A percentile compares a stretch with the other conserved stretches of the same genome.
Conservation (phyloP, 2,329 filamentous ascomycete genomes). For the Colletotrichum eleusines region DNA sequence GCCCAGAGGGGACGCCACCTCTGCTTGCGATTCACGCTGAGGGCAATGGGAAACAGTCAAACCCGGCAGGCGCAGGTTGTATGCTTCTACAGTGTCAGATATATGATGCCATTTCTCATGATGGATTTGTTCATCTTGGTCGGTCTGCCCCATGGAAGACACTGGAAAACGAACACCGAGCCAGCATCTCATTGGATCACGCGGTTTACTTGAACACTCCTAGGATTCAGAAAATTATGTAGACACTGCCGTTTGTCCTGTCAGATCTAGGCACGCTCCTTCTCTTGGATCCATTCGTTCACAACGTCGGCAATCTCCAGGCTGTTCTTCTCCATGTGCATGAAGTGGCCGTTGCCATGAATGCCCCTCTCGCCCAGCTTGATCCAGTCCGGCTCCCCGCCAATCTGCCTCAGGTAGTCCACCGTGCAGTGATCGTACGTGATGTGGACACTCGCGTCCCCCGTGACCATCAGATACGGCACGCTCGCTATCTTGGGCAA, state of each 20-base stretch:
- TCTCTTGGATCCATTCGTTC: slow-evolving; percentile 51
- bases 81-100: no score
- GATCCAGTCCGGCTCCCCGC: slow-evolving; percentile 58
- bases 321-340: slow-evolving; percentile 67
- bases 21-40: no score
- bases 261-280: background rate
- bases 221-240: background rate
- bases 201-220: no score
- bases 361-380: slow-evolving; percentile 58
- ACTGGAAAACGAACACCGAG: no score
- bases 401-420: slow-evolving; percentile 64
- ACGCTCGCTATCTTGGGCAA: slow-evolving; percentile 62
- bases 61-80: no score
- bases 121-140: no score
- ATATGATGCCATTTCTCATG: no score
- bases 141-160: no score
- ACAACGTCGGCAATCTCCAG: slow-evolving; percentile 55
- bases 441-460: slow-evolving; percentile 65
- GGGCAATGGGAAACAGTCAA: no score
- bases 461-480: slow-evolving; percentile 62
- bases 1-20: no score
- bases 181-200: no score
- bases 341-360: slow-evolving; percentile 67
- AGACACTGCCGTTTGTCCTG: no score
- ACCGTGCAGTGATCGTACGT: slow-evolving; percentile 68